phyloP scores from a whole-genome alignment of 257 asterid species.

The Plectranthus barbatus region DNA sequence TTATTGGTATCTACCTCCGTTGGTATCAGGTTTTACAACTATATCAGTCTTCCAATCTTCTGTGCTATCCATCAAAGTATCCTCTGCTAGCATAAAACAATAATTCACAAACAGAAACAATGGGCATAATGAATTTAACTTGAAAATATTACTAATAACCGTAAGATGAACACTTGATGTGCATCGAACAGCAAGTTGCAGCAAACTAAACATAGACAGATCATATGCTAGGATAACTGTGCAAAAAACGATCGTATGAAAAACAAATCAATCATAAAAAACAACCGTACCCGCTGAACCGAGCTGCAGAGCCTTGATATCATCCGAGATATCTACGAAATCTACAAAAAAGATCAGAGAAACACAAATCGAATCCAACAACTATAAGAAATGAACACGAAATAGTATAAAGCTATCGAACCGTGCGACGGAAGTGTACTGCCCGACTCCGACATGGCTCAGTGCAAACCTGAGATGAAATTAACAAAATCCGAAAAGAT shows the following conservation, averaged over 20 bases:
- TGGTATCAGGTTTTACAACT: slow-evolving; percentile 5
- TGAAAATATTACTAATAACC: not conserved
- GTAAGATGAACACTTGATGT: not conserved
- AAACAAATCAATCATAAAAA: not conserved
- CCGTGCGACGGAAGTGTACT: slow-evolving; percentile 17
- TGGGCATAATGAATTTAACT: not conserved
- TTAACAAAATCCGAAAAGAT: too few relatives aligned
- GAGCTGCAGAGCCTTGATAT: slow-evolving; percentile 81
- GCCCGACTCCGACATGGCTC: slow-evolving; percentile 24
- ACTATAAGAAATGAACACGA: not conserved
- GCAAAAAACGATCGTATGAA: not conserved
- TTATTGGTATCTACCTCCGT: slow-evolving; percentile 2
- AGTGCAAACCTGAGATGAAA: not conserved
- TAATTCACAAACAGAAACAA: slow-evolving; percentile 8
- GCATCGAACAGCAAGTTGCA: not conserved
- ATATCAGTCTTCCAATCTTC: not conserved
- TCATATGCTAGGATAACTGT: not conserved
- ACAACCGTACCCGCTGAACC: slow-evolving; percentile 61
- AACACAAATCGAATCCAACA: not conserved
- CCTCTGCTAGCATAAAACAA: slow-evolving; percentile 28
- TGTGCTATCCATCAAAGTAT: not conserved
- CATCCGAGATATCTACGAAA: slow-evolving; percentile 68
- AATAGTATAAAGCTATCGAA: not conserved
- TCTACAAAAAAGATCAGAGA: not conserved
- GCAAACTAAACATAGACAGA: not conserved